Evolutionary conservation across 257 asterid species (phyloP).

Genomic region (Ajuga chamaepitys): DNA sequence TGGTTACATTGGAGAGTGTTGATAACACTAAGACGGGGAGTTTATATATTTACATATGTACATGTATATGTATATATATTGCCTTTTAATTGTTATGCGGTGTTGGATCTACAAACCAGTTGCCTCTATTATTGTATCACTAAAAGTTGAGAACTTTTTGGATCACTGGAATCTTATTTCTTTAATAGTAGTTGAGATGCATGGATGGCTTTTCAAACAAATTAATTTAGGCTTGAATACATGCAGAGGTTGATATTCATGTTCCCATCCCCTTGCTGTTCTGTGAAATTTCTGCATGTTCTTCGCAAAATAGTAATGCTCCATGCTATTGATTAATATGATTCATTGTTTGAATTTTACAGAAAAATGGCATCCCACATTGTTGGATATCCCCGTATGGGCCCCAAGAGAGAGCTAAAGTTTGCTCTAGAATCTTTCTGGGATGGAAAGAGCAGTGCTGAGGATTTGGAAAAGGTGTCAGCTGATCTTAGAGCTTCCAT

Average conservation of each 20-base stretch:
- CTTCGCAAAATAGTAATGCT: background rate
- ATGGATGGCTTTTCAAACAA: background rate
- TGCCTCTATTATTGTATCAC: too few relatives aligned
- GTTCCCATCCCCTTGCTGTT: background rate
- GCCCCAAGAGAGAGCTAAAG: slow-evolving; percentile 95
- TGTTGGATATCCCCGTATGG: slow-evolving; percentile 98
- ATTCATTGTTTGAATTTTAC: slow-evolving; percentile 15
- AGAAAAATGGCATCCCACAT: slow-evolving; percentile 87
- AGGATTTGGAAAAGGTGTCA: slow-evolving; percentile 74
- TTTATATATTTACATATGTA: too few relatives aligned
- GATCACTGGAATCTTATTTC: too few relatives aligned
- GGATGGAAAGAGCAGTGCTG: slow-evolving; percentile 59
- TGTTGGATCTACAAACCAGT: too few relatives aligned
- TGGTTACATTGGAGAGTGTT: too few relatives aligned
- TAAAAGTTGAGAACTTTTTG: too few relatives aligned
- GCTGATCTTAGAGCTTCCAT: slow-evolving; percentile 74
- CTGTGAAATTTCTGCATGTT: background rate
- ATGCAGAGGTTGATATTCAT: background rate
- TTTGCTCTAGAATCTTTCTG: slow-evolving; percentile 70
- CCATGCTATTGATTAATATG: background rate
- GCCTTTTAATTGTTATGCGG: too few relatives aligned
- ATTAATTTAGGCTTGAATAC: background rate
- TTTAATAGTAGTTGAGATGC: background rate
- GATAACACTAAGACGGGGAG: too few relatives aligned
- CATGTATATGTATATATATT: too few relatives aligned